Conservation (phyloP, 768 basidiomycete species). For the Suillus spraguei region DNA sequence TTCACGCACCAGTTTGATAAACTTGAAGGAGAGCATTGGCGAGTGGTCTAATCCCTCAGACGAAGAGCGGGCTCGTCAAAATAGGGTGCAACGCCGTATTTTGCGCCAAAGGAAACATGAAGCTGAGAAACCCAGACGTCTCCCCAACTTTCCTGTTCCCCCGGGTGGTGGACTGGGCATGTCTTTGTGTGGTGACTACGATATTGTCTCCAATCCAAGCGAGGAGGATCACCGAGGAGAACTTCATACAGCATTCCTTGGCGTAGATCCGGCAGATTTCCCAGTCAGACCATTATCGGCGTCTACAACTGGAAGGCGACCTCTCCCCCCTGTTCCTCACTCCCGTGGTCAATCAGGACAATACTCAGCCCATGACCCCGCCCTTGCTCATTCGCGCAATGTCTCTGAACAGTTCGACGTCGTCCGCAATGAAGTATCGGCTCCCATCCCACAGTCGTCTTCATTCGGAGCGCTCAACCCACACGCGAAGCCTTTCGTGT, state of each 20-base stretch:
- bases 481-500: slow-evolving; percentile 82
- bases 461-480: slow-evolving; percentile 60
- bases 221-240: slow-evolving; percentile 58
- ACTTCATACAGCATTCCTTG: slow-evolving; percentile 45
- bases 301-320: slow-evolving; percentile 46
- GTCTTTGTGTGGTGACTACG: slow-evolving; percentile 51
- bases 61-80: slow-evolving; percentile 78
- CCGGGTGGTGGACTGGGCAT: slow-evolving; percentile 54
- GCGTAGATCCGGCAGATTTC: slow-evolving; percentile 44
- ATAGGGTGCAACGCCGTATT: slow-evolving; percentile 63
- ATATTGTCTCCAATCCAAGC: slow-evolving; percentile 85
- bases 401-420: slow-evolving; percentile 44
- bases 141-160: slow-evolving; percentile 82
- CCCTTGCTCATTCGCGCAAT: slow-evolving; percentile 62
- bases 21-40: slow-evolving; percentile 66
- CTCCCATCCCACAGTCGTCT: slow-evolving; percentile 19
- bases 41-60: slow-evolving; percentile 93
- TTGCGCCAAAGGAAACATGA: slow-evolving; percentile 50
- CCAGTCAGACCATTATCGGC: slow-evolving; percentile 49
- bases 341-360: slow-evolving; percentile 66
- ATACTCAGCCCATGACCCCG: slow-evolving; percentile 62
- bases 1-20: slow-evolving; percentile 13
- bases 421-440: slow-evolving; percentile 21
- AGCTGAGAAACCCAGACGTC: slow-evolving; percentile 64
- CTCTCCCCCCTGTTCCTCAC: slow-evolving; percentile 63